Base-by-base conservation (phyloP, 306 rosid genomes). In the Prunus dulcis region DNA sequence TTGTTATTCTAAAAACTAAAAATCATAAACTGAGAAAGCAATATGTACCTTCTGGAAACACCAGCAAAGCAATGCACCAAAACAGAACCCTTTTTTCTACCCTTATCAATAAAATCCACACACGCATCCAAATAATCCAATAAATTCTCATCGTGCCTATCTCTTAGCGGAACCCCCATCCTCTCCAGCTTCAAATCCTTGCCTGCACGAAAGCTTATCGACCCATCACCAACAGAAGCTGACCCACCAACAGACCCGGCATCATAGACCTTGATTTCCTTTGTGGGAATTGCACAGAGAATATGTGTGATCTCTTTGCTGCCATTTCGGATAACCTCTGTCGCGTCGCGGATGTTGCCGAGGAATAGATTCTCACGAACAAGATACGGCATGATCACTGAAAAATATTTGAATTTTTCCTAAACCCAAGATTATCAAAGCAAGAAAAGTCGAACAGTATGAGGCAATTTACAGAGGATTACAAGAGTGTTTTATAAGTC, bases 341-440 rank as follows among this genome's bases (percentile, higher is more conserved):
- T 93, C 0, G 97, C 99, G 72, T 88, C 93, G 38, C 89, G 43
- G 72, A 95, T 92, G 89, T 90, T 78, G 38, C 98, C 90, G 70
- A 95, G 90, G 76, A 87, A 89, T 4, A 95, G 91, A 73, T 86
- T 92, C 73, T 90, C 93, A 0, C 98, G 92, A 9, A 95, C 97
- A 1, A 68, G 84, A 86, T 90, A 82, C 62, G 97, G 97, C 98
- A 95, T 94, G 76, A 56, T 77, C 52, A 60, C 74, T 22, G 46
- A 41, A 60, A n/a, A 47, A 46, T 28, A 46, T 51, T 34, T 5
- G 53, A 23, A 64, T 7, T 32, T 69, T 12, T 64, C 49, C 51
- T 30, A 14, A 68, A 47, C 57, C 74, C 72, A 68, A 52, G 27
- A 34, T 34, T 34, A 34, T 34, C 41, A 34, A 34, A 34, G 41